Conservation (phyloP, 2,329 filamentous ascomycete genomes). For the Zalaria obscura region DNA sequence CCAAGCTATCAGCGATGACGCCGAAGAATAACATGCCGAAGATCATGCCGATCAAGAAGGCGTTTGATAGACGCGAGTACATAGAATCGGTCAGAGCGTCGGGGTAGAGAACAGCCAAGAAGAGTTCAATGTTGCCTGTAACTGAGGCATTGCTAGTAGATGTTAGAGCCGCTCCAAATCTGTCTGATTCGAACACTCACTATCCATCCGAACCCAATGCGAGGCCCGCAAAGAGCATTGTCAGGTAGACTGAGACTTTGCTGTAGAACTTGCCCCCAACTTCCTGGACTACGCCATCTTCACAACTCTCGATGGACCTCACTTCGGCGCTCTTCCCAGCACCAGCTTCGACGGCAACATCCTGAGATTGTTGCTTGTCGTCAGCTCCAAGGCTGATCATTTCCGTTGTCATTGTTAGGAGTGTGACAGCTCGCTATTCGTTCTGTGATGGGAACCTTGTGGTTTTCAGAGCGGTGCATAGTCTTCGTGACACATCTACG, state of each 20-base stretch:
- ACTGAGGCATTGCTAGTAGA: slow-evolving; percentile 15
- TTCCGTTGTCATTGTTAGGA: too few relatives aligned
- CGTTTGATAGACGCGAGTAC: slow-evolving; percentile 18
- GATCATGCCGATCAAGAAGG: slow-evolving; percentile 21
- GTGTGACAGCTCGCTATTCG: too few relatives aligned
- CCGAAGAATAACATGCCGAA: slow-evolving; percentile 21
- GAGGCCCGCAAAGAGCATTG: slow-evolving; percentile 20
- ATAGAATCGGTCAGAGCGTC: slow-evolving; percentile 14
- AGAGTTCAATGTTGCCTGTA: slow-evolving; percentile 19
- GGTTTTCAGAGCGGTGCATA: too few relatives aligned
- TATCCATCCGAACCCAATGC: slow-evolving; percentile 22
- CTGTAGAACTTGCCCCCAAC: slow-evolving; percentile 8
- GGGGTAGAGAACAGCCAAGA: slow-evolving; percentile 19
- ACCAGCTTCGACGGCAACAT: too few relatives aligned
- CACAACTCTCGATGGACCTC: too few relatives aligned
- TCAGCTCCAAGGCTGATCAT: too few relatives aligned
- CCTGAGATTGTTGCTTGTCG: too few relatives aligned
- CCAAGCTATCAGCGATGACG: slow-evolving; percentile 17
- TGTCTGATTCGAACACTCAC: neutral
- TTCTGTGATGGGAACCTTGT: too few relatives aligned
- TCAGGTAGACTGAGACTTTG: slow-evolving; percentile 18
- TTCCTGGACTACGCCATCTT: too few relatives aligned
- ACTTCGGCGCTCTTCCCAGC: too few relatives aligned
- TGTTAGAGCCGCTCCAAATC: neutral
- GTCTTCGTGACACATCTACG: too few relatives aligned